Evolutionary conservation across 768 basidiomycete genomes (phyloP).

Genomic region (Lentinula guzmanii): DNA sequence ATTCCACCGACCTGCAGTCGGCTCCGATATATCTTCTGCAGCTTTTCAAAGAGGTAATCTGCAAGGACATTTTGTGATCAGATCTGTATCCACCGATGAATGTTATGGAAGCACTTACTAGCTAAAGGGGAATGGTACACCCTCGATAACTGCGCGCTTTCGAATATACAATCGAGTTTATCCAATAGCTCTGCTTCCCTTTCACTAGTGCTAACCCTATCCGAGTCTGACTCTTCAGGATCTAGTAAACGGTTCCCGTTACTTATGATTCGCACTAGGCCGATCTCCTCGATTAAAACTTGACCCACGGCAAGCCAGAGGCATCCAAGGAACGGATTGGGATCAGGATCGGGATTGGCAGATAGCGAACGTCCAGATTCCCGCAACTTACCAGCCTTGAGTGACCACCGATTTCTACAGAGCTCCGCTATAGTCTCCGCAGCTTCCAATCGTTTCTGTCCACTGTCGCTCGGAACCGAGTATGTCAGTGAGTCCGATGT

Average conservation of each 20-base stretch:
- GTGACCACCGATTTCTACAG: background rate
- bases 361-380: background rate
- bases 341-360: background rate
- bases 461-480: conserved; percentile 9
- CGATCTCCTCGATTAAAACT: background rate
- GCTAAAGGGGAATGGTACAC: background rate
- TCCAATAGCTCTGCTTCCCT: background rate
- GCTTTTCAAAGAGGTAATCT: background rate
- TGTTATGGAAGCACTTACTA: background rate
- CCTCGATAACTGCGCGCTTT: background rate
- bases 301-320: background rate
- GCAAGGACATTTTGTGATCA: background rate
- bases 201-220: background rate
- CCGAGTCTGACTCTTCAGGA: background rate
- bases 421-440: background rate
- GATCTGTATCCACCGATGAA: background rate
- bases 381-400: background rate
- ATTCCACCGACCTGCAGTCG: background rate
- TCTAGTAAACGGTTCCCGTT: background rate
- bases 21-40: background rate
- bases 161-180: background rate
- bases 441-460: background rate
- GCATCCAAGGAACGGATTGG: conserved; percentile 4
- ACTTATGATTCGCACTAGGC: background rate
- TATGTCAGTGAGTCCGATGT: conserved; percentile 17